Base-by-base conservation (phyloP, 352 stramenopile species). In the Pythium myriotylum region DNA sequence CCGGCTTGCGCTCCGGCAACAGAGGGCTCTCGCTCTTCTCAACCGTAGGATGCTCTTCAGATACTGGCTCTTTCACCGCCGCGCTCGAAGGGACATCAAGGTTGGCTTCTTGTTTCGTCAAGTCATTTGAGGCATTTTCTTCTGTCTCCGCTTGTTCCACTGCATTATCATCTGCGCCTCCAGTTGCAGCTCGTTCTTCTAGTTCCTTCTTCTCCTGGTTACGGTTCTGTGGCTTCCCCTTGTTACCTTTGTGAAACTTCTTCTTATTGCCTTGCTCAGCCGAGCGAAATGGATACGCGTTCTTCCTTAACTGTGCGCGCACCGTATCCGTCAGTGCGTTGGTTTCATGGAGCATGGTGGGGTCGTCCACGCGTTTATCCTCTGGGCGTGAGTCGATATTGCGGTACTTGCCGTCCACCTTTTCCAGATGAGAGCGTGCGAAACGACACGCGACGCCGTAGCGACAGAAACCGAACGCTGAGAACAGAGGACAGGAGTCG, bases 381-480 rank as follows among this genome's bases (percentile, higher is more conserved):
- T 70, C 64, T 13, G 56, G 72, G 42, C 53, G 71, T 20, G 20
- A 40, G 46, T 67, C 64, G 10, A 89, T 16, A 67, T 92, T 92
- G 45, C 54, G 56, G 58, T 76, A 81, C 10, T 20, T 51, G 54
- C 74, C 77, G 40, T 81, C 52, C 19, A 54, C 42, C 43, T 49
- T 41, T 41, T 68, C 39, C 9, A 72, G 73, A 65, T 99, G 95
- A 24, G 73, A 77, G 24, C 74, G 73, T 3, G 91, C 95, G 46
- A 98, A 95, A 42, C 94, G 84, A 67, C 96, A 99, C 39, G 85
- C 94, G 37, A 97, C 71, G 4, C 96, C 96, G 61, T 96, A 97
- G 22, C 86, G 77, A 60, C 96, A 99, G 70, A 91, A 95, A 19
- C 93, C 92, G 16, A 89, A 72, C 13, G 67, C 77, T 20, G 84